Evolutionary conservation across 2,329 filamentous ascomycete species (phyloP).

Genomic region (Sporothrix euskadiensis): DNA sequence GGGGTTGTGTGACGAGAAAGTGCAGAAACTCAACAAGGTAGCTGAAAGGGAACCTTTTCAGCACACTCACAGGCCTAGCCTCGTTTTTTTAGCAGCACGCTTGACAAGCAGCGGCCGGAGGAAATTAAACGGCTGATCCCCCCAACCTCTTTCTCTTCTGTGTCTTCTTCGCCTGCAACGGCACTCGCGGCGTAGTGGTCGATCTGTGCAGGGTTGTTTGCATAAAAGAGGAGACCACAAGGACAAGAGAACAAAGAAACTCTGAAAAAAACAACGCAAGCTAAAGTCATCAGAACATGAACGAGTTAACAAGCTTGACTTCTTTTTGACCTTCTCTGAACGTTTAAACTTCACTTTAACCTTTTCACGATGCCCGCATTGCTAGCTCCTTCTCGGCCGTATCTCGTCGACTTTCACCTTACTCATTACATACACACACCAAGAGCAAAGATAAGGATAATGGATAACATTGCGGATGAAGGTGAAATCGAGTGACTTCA

Average conservation of each 20-base stretch:
- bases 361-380: background rate
- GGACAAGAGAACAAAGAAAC: background rate
- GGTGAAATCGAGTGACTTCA: background rate
- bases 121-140: constrained; percentile 11
- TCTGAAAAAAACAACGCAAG: background rate
- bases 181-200: constrained; percentile 10
- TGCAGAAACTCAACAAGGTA: background rate
- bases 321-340: background rate
- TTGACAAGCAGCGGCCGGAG: constrained; percentile 7
- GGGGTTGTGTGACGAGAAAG: constrained; percentile 12
- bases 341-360: background rate
- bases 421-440: background rate
- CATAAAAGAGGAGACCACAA: background rate
- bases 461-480: background rate
- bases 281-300: background rate
- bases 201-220: constrained; percentile 13
- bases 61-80: background rate
- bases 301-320: background rate
- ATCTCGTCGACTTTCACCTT: background rate
- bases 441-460: background rate
- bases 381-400: constrained; percentile 8
- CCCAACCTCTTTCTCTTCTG: background rate
- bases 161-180: background rate
- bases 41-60: background rate
- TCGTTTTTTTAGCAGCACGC: background rate